phyloP scores from a whole-genome alignment of 1,139 yeast genomes.

The Blastobotrys indianensis region DNA sequence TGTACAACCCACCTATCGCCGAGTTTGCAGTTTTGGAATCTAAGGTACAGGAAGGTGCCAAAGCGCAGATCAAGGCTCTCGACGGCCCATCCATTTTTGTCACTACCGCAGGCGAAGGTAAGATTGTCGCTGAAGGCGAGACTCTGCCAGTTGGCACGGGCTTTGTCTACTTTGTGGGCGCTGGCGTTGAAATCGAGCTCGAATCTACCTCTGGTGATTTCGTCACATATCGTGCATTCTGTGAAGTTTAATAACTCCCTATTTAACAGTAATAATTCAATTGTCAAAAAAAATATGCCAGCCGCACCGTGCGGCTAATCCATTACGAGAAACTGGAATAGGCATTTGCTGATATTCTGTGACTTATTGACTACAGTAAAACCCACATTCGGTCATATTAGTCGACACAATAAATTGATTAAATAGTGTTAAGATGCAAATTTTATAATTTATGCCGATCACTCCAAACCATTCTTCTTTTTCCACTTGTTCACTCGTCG shows the following conservation, averaged over 20 bases:
- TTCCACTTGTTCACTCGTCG: constrained; percentile 66
- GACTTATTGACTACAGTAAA: no score
- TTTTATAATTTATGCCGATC: not conserved
- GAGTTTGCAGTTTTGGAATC: constrained; percentile 91
- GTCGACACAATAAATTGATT: no score
- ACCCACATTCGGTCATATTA: no score
- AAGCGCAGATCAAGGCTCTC: constrained; percentile 49
- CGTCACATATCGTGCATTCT: constrained; percentile 78
- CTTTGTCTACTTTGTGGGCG: constrained; percentile 77
- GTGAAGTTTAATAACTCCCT: constrained; percentile 17
- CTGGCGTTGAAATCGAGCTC: constrained; percentile 60
- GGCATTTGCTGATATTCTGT: no score
- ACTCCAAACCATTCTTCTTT: constrained; percentile 35
- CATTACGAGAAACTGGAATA: no score
- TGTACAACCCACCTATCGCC: constrained; percentile 94
- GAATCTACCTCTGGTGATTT: constrained; percentile 48
- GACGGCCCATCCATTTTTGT: constrained; percentile 87
- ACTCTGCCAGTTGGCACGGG: constrained; percentile 50
- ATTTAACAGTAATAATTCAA: not conserved
- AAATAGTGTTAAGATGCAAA: no score
- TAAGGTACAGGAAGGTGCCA: constrained; percentile 44
- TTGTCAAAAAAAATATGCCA: no score
- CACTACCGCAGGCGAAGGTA: constrained; percentile 75
- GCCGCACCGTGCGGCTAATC: no score
- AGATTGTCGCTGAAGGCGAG: constrained; percentile 42